Evolutionary conservation across 345 rosid species (phyloP).

Genomic region (thale cress (Arabidopsis thaliana)): TAIR10.1 NC_003075.7:16398501-16399000

Average conservation of each 20-base stretch:
- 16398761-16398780: conserved; percentile 68
- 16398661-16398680: conserved; percentile 63
- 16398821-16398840: conserved; percentile 49
- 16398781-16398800: conserved; percentile 62
- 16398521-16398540: conserved; percentile 23
- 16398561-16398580: not conserved
- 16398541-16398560: conserved; percentile 21
- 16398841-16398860: not conserved
- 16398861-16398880: not conserved
- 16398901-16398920: conserved; percentile 59
- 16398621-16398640: conserved; percentile 1
- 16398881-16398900: conserved; percentile 25
- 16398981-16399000: conserved; percentile 85
- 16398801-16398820: conserved; percentile 71
- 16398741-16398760: conserved; percentile 76
- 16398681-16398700: conserved; percentile 88
- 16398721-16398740: conserved; percentile 64
- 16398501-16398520: conserved; percentile 1
- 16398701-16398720: conserved; percentile 67
- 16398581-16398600: not conserved
- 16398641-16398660: not conserved
- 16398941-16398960: conserved; percentile 72
- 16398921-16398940: conserved; percentile 85
- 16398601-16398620: not conserved
- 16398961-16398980: conserved; percentile 66